Evolutionary conservation across 1,284 basidiomycete species (phyloP), one percentile per base, ranked within the genome.

Genomic region (Boletellus deceptivus): DNA sequence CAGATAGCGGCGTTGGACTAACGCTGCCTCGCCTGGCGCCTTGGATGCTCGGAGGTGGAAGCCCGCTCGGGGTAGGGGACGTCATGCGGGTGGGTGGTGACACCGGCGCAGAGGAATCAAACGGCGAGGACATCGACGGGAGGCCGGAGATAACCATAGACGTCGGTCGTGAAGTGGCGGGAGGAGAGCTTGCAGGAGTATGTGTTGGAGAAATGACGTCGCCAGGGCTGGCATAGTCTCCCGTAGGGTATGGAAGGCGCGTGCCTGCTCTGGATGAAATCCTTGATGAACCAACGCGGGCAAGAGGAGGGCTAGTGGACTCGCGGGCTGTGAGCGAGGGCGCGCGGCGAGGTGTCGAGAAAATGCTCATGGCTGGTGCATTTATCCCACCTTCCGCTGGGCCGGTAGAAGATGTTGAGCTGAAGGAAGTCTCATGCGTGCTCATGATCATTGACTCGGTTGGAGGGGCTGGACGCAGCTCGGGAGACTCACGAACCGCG

Each of bases 221-320:
- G 29, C 67, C 73, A 0, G 85, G 84, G 10, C 81, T 80, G 4
- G 86, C 76, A 57, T 91, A 91, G 59, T 91, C 89, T 3, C 88
- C 89, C 4, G 84, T 84, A 13, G 88, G 89, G 57, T 91, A 91
- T 29, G 88, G 87, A 14, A 90, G 70, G 37, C 84, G 79, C 18
- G 81, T 86, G 1, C 84, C 69, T 11, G 41, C 37, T 43, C 62
- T 61, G 25, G 66, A 61, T 2, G 64, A 22, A n/a, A 29, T 51
- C 38, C 52, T 65, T 20, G 61, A 46, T 13, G 65, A 34, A 4
- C 55, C 62, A 3, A 43, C 55, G 13, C 62, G 72, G 1, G 78
- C 74, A 17, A 83, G 74, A 14, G 85, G 83, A 3, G 86, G 85
- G 50, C 82, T 86, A 5, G 82, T 83, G 1, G 84, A 77, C 40